A percentile compares a stretch with the other conserved stretches of the same genome.
phyloP scores from a whole-genome alignment of 257 asterid species.

The Echites panduratus region DNA sequence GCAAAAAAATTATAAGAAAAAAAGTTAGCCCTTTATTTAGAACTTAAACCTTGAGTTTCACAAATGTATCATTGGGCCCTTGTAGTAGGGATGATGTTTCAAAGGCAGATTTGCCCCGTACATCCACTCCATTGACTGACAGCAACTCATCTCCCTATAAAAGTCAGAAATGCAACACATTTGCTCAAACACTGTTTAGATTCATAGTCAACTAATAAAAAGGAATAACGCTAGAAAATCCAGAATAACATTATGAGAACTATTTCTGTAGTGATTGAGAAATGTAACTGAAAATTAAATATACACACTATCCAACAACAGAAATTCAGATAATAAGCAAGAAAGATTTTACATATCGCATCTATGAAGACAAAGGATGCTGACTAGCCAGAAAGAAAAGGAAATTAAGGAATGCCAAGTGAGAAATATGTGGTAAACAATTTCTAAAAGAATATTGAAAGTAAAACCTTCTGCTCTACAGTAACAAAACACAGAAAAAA shows the following conservation, averaged over 20 bases:
- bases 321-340: background rate
- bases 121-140: constrained; percentile 75
- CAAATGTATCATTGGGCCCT: constrained; percentile 89
- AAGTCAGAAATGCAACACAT: constrained; percentile 14
- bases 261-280: background rate
- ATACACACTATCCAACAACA: background rate
- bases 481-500: background rate
- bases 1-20: too few relatives aligned
- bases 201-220: constrained; percentile 8
- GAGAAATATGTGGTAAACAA: background rate
- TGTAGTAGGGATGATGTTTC: constrained; percentile 84
- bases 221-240: background rate
- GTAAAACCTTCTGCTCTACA: background rate
- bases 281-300: background rate
- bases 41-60: constrained; percentile 51
- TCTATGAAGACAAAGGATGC: background rate
- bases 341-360: background rate
- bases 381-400: background rate
- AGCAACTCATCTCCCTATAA: constrained; percentile 87
- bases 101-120: constrained; percentile 85
- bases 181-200: constrained; percentile 5
- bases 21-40: constrained; percentile 4
- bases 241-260: background rate
- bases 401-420: background rate
- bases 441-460: background rate